Evolutionary conservation across 768 basidiomycete species (phyloP).

Genomic region (Suillus alpinus): DNA sequence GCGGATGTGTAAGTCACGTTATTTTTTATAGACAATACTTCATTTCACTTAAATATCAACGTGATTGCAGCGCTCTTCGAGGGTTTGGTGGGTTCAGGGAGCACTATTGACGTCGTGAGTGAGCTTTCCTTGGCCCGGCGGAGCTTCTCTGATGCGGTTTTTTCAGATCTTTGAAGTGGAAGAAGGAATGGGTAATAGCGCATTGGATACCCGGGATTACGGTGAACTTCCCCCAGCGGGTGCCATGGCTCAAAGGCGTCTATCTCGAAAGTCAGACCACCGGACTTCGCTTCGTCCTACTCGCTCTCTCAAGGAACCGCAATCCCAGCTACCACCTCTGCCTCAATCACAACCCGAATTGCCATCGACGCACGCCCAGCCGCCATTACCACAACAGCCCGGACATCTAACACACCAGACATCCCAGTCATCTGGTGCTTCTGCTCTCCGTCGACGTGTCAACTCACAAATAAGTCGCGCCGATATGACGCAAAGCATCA

Average conservation of each 20-base stretch:
- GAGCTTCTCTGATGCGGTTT: constrained; percentile 1
- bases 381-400: background rate
- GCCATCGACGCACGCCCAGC: constrained; percentile 1
- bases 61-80: constrained; percentile 66
- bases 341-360: background rate
- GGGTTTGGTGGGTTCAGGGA: constrained; percentile 65
- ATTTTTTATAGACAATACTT: background rate
- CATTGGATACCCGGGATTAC: constrained; percentile 50
- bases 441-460: constrained; percentile 18
- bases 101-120: constrained; percentile 73
- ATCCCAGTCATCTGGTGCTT: constrained; percentile 15
- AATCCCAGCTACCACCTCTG: constrained; percentile 5
- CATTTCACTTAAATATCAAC: background rate
- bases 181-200: constrained; percentile 59
- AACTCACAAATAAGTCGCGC: constrained; percentile 17
- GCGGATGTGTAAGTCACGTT: constrained; percentile 56
- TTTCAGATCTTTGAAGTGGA: constrained; percentile 76
- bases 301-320: constrained; percentile 17
- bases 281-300: constrained; percentile 23
- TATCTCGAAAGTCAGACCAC: constrained; percentile 30
- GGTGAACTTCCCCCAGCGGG: constrained; percentile 22
- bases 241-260: constrained; percentile 25
- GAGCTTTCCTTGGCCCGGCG: background rate
- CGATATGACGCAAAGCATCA: constrained; percentile 39
- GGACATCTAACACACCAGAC: constrained; percentile 10